Base-by-base conservation (phyloP, 306 rosid genomes). In the Trifolium dubium region DNA sequence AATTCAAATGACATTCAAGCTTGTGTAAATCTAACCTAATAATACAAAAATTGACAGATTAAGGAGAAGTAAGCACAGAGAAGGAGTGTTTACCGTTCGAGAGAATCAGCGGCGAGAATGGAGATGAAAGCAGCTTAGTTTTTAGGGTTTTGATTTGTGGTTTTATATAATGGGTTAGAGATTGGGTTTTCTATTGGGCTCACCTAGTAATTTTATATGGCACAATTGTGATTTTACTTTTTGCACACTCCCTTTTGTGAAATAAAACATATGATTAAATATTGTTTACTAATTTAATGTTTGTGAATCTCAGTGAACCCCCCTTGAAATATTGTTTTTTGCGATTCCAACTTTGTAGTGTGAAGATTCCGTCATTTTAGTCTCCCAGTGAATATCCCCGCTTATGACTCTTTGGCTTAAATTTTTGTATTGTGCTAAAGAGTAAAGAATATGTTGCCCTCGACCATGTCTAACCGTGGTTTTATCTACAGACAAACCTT, bases 141-240 rank as follows among this genome's bases (percentile, higher is more conserved):
- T 37, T 40, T 69, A 78, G 80, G 83, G 86, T 54, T 69, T 32
- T 3, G 70, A 40, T 29, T 69, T 37, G 10, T 40, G 34, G 0
- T 10, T 66, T 72, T 81, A 76, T 47, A 76, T 12, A 58, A 13
- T 71, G 69, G 79, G 29, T 79, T 29, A 6, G 10, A 2, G 17
- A 5, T 59, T 59, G 40, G 40, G 10, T 30, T 15, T 4, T 17
- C 0, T 56, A 60, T 31, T 60, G 65, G 65, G 23, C 65, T 60
- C 5, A 0, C 19, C 23, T 13, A 5, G 12, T 56, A 10, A 2
- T 28, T 28, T 28, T 28, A 28, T 56, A 4, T 28, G 15, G 63
- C 5, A 7, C 6, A 11, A 0, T 56, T 56, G 0, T 1, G 0
- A 2, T 28, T 56, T 56, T 56, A 0, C 63, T 56, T 12, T 28